Evolutionary conservation across 2,329 filamentous ascomycete species (phyloP).

Genomic region (Sporothrix sp.): DNA sequence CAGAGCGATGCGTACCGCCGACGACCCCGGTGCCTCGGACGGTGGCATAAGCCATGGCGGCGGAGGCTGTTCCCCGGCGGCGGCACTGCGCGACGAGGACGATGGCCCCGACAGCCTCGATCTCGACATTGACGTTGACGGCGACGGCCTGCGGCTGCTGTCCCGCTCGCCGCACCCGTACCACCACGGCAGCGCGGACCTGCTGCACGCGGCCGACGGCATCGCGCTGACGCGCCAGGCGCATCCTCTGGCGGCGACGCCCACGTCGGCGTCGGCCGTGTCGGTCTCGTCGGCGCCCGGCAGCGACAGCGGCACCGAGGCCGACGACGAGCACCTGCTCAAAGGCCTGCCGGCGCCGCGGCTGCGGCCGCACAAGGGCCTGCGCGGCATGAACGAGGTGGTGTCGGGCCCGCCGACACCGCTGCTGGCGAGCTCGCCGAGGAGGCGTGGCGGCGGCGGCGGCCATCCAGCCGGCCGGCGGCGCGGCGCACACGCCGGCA

Average conservation of each 20-base stretch:
- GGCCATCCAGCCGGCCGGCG: background rate
- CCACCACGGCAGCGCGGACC: slow-evolving; percentile 47
- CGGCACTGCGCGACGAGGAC: background rate
- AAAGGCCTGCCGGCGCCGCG: slow-evolving; percentile 76
- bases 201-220: slow-evolving; percentile 41
- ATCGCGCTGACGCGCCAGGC: slow-evolving; percentile 19
- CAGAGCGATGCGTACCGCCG: no score
- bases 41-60: no score
- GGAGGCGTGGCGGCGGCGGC: background rate
- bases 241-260: background rate
- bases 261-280: slow-evolving; percentile 16
- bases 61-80: no score
- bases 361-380: slow-evolving; percentile 63
- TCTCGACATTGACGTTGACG: background rate
- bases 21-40: no score
- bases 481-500: background rate
- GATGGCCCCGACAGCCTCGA: no score
- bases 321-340: slow-evolving; percentile 85
- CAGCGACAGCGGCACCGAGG: slow-evolving; percentile 89
- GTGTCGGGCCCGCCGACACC: slow-evolving; percentile 48
- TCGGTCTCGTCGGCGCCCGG: slow-evolving; percentile 36
- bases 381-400: slow-evolving; percentile 52
- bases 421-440: slow-evolving; percentile 33
- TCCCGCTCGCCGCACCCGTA: slow-evolving; percentile 61
- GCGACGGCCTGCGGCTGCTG: slow-evolving; percentile 35